These are phyloP conservation scores for Westerdykella ornata DNA, from an alignment of 2,329 filamentous ascomycete genomes.

Conservation along the genomic window DNA sequence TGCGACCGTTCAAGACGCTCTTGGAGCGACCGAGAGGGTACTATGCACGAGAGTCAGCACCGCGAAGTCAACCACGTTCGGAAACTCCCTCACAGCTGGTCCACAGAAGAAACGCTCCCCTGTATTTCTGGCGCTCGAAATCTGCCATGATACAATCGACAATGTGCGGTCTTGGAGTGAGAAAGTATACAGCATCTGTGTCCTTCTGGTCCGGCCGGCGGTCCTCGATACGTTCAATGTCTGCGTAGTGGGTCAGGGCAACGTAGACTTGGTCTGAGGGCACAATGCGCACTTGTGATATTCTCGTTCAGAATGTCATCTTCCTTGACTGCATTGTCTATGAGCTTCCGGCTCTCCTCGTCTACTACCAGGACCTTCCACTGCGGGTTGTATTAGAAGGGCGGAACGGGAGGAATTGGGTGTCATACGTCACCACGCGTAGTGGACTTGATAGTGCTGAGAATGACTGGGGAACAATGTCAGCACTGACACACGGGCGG, in stretches of 20 bases:
- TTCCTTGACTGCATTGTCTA: slow-evolving; percentile 87
- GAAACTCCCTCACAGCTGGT: slow-evolving; percentile 50
- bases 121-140: slow-evolving; percentile 77
- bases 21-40: slow-evolving; percentile 63
- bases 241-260: slow-evolving; percentile 47
- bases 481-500: slow-evolving; percentile 6
- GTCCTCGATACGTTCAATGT: slow-evolving; percentile 91
- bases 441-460: slow-evolving; percentile 68
- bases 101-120: slow-evolving; percentile 76
- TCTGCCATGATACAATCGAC: slow-evolving; percentile 93
- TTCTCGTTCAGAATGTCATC: slow-evolving; percentile 97
- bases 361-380: slow-evolving; percentile 97
- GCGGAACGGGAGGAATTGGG: slow-evolving; percentile 8
- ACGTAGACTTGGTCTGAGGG: neutral
- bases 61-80: neutral
- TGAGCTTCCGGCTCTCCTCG: slow-evolving; percentile 70
- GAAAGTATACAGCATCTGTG: slow-evolving; percentile 91
- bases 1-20: slow-evolving; percentile 67
- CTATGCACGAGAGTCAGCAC: slow-evolving; percentile 33
- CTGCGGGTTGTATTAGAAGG: slow-evolving; percentile 45
- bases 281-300: slow-evolving; percentile 68
- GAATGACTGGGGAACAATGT: slow-evolving; percentile 52
- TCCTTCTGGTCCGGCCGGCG: slow-evolving; percentile 73
- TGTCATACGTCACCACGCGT: slow-evolving; percentile 69
- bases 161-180: slow-evolving; percentile 78